Conservation (phyloP, 371 early-diverging fungal genomes). For the Phascolomyces articulosus region DNA sequence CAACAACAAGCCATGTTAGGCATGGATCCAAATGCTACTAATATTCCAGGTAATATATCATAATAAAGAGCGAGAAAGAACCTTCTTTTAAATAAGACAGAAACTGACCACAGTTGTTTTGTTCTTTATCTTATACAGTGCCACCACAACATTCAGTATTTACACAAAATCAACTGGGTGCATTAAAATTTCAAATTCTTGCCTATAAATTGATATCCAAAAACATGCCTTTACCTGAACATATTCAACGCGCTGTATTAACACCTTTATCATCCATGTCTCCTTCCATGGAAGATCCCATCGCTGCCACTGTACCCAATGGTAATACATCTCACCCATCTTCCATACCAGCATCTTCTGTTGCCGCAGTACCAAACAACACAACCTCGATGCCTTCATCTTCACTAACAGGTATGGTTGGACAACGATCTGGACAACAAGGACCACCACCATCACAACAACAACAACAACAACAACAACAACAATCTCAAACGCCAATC, state of each 20-base stretch:
- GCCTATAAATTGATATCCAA: conserved; percentile 83
- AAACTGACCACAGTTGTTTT: neutral
- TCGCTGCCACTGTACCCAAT: neutral
- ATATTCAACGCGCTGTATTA: conserved; percentile 67
- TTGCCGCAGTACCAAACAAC: conserved; percentile 1
- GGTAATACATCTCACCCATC: too few relatives aligned
- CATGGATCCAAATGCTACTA: conserved; percentile 1
- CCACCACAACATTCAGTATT: conserved; percentile 31
- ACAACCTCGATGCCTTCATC: neutral
- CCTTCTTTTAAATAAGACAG: neutral
- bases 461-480: conserved; percentile 9
- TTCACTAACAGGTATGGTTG: neutral
- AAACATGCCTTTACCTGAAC: conserved; percentile 77
- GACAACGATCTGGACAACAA: conserved; percentile 4
- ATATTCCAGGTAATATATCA: neutral
- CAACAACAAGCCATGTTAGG: conserved; percentile 12
- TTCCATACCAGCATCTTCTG: too few relatives aligned
- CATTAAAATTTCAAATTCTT: conserved; percentile 78
- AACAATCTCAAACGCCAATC: neutral
- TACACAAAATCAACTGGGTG: conserved; percentile 65
- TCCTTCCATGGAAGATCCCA: neutral
- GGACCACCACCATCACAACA: neutral
- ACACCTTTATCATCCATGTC: neutral
- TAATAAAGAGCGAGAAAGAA: too few relatives aligned
- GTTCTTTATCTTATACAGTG: neutral